Conservation (phyloP, 2,329 filamentous ascomycete genomes). For the Lanzia echinophila region DNA sequence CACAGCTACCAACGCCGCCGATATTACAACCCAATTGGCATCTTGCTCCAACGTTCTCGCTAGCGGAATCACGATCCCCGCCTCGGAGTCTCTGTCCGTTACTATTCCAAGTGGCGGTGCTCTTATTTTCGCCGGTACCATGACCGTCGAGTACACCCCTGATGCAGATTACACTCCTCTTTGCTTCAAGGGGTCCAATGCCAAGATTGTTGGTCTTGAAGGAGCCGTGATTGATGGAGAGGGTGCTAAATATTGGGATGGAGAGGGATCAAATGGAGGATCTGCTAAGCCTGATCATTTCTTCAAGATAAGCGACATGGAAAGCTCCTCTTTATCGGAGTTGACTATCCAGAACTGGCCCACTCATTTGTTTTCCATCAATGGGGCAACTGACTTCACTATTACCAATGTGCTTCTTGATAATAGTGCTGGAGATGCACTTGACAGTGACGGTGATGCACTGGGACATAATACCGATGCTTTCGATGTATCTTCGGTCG, state of each 20-base stretch:
- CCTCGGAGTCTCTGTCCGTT: too few species aligned
- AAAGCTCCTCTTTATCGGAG: slow-evolving; percentile 43
- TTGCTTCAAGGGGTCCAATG: slow-evolving; percentile 49
- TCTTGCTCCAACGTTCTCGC: too few species aligned
- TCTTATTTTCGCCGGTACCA: slow-evolving; percentile 57
- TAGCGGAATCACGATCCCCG: too few species aligned
- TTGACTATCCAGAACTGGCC: slow-evolving; percentile 48
- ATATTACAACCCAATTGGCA: too few species aligned
- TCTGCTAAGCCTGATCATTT: slow-evolving; percentile 35
- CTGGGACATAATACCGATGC: slow-evolving; percentile 46
- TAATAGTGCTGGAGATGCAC: slow-evolving; percentile 46
- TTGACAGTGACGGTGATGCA: slow-evolving; percentile 26
- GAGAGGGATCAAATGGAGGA: slow-evolving; percentile 51
- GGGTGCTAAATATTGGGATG: slow-evolving; percentile 50
- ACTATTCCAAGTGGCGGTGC: slow-evolving; percentile 34
- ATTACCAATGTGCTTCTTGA: slow-evolving; percentile 48
- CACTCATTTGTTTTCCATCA: slow-evolving; percentile 44
- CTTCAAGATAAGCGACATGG: slow-evolving; percentile 15
- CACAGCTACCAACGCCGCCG: too few species aligned
- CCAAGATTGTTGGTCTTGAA: slow-evolving; percentile 45
- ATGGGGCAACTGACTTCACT: slow-evolving; percentile 36
- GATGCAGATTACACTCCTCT: slow-evolving; percentile 22
- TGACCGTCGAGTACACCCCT: slow-evolving; percentile 32
- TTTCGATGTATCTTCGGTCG: slow-evolving; percentile 32
- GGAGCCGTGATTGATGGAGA: slow-evolving; percentile 51